Evolutionary conservation across 257 asterid species (phyloP), one percentile per base, ranked within the genome.

Genomic region (Schizonepeta tenuifolia): DNA sequence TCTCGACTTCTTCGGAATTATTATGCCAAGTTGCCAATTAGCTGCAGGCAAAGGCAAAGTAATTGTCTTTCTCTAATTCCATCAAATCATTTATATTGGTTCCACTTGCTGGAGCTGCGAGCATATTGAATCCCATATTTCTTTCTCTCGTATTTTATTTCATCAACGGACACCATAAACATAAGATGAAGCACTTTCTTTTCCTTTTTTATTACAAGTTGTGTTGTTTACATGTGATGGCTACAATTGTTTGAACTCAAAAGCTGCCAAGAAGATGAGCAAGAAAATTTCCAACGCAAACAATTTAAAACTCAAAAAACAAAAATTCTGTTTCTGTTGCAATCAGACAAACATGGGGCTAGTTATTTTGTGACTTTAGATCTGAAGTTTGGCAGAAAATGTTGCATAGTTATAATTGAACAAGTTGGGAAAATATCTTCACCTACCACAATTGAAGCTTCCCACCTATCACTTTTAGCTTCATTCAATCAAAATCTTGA

Each of bases 401-500:
- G 28, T 4, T 24, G 38, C 21, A 57, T 33, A 20, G 51, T 40
- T 41, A 21, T 65, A 43, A 38, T 12, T 60, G 41, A 61, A 51
- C 67, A 51, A 69, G 15, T 76, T 62, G 43, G 55, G 63, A 63
- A 70, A 76, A 65, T 77, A 77, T 65, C 69, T 57, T 49, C 74
- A 71, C 76, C 80, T 70, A 76, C 62, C 73, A 18, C 24, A 28
- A 7, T 53, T 62, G 61, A 76, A 76, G 47, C 68, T 54, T 21
- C 53, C 33, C 72, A 41, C 73, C 50, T 43, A 54, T 63, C 62
- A 53, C 76, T 51, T 65, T 43, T 65, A 14, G n/a, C 26, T 24
- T 46, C 75, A 70, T 53, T 22, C 55, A 64, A 64, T 70, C 65
- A 41, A 28, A n/a, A n/a, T n/a, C 10, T n/a, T 17, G 56, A 50